Evolutionary conservation across 2,329 filamentous ascomycete species (phyloP).

Genomic region (Pseudocercospora eumusae): DNA sequence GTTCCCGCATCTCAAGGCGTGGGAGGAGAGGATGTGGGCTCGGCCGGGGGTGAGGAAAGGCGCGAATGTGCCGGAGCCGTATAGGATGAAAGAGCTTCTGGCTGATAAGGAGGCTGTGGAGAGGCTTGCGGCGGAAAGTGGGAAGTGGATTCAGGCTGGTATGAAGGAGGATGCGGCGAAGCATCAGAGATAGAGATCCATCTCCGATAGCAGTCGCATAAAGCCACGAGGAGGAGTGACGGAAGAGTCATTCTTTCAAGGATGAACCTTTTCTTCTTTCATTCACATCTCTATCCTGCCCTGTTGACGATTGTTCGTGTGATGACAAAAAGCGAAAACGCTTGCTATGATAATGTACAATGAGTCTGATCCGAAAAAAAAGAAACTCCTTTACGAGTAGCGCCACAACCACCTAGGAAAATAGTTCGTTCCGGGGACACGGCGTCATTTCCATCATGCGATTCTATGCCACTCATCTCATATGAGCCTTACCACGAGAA

Average conservation of each 20-base stretch:
- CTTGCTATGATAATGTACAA: slow-evolving; percentile 14
- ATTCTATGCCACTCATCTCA: background rate
- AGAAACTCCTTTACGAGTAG: background rate
- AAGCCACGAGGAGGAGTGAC: background rate
- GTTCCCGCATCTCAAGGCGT: slow-evolving; percentile 74
- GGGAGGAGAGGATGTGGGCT: slow-evolving; percentile 70
- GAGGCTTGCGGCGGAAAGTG: slow-evolving; percentile 50
- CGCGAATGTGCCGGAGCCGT: slow-evolving; percentile 64
- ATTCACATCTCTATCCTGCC: slow-evolving; percentile 1
- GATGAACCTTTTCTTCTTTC: slow-evolving; percentile 11
- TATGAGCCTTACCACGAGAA: slow-evolving; percentile 61
- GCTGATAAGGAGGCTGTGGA: slow-evolving; percentile 62
- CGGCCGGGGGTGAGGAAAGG: slow-evolving; percentile 70
- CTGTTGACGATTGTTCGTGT: slow-evolving; percentile 4
- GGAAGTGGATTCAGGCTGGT: slow-evolving; percentile 65
- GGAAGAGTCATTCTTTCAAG: background rate
- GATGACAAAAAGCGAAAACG: slow-evolving; percentile 13
- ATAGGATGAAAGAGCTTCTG: slow-evolving; percentile 62
- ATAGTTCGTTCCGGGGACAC: background rate
- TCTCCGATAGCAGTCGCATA: background rate
- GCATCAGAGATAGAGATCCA: slow-evolving; percentile 20
- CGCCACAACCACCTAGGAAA: slow-evolving; percentile 2
- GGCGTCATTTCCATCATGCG: background rate
- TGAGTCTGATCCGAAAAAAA: slow-evolving; percentile 3
- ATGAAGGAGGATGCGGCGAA: slow-evolving; percentile 69